These are phyloP conservation scores for Ampelomyces quisqualis DNA, from an alignment of 2,329 filamentous ascomycete species.

Conservation along the genomic window DNA sequence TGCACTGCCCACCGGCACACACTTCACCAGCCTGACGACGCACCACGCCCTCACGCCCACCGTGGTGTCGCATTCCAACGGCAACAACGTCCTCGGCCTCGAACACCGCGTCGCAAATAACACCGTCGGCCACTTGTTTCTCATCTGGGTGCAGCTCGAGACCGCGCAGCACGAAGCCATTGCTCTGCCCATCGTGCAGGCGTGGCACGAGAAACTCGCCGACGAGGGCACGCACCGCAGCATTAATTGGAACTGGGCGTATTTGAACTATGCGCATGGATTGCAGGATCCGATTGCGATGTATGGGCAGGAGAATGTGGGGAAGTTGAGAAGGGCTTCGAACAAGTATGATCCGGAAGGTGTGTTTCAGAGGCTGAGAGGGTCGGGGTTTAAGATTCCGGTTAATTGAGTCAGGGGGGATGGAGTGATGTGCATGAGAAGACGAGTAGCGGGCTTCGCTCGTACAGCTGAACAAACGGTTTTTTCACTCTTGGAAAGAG, in stretches of 20 bases:
- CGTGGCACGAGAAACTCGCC: conserved; percentile 14
- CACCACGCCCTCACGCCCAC: neutral
- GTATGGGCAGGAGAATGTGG: conserved; percentile 18
- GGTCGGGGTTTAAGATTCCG: conserved; percentile 24
- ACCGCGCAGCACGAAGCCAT: conserved; percentile 10
- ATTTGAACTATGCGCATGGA: conserved; percentile 40
- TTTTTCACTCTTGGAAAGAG: neutral
- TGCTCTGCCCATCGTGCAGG: conserved; percentile 11
- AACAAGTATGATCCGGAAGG: conserved; percentile 27
- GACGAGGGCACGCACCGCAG: conserved; percentile 13
- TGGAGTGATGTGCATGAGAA: conserved; percentile 5
- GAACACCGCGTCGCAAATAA: conserved; percentile 20
- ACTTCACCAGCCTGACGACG: neutral
- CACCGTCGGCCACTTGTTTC: conserved; percentile 22
- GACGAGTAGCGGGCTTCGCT: conserved; percentile 1
- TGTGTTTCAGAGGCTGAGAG: conserved; percentile 26
- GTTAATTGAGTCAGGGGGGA: neutral
- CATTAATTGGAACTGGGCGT: conserved; percentile 20
- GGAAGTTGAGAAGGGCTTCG: conserved; percentile 13
- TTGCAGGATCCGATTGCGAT: conserved; percentile 37
- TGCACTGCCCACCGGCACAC: neutral
- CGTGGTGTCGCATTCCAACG: conserved; percentile 4
- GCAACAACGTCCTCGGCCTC: conserved; percentile 32
- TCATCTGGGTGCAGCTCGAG: conserved; percentile 12
- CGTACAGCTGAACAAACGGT: neutral